Evolutionary conservation across 2,329 filamentous ascomycete genomes (phyloP), one percentile per base, ranked within the genome.

Genomic region (Hypomyces perniciosus): DNA sequence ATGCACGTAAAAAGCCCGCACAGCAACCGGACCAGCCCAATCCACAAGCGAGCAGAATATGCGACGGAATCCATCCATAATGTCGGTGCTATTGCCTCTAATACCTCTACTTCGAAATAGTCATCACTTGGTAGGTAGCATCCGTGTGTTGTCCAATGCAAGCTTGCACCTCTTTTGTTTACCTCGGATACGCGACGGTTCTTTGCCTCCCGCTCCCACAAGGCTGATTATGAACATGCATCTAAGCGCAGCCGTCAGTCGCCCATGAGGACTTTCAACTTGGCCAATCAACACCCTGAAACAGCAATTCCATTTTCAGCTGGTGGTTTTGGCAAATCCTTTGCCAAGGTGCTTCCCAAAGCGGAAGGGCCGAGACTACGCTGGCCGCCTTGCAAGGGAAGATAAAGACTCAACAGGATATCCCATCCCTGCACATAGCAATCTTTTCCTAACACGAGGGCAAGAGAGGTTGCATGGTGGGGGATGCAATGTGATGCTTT

Each of bases 401-500:
- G 29, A 46, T 37, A 42, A 53, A 35, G 13, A 43, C 39, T 44
- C 40, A 44, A 28, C 28, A 28, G 26, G 10, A 30, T 35, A 20
- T 10, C 26, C 10, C 13, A 29, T 42, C 13, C 31, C 27, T 10
- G 40, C 28, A 8, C 10, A 28, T 9, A 28, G 33, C 34, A 27
- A 39, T 40, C 29, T 35, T 20, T 35, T 35, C 8, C 33, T 35
- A 8, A 8, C 8, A 8, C 33, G 13, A 47, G 6, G 39, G 13
- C 41, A 26, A 44, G 31, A 20, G 44, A 40, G 34, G 50, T 49
- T 44, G 56, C 56, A 60, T 56, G 59, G 63, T 62, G 60, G 59
- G 59, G 58, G 56, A 53, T 52, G 57, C 57, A 53, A 56, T 57
- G 57, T 61, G 58, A 60, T 62, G 56, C 54, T 52, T 59, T 52